phyloP scores from a whole-genome alignment of 2,329 filamentous ascomycete species.

The Mollisia scopiformis region DNA sequence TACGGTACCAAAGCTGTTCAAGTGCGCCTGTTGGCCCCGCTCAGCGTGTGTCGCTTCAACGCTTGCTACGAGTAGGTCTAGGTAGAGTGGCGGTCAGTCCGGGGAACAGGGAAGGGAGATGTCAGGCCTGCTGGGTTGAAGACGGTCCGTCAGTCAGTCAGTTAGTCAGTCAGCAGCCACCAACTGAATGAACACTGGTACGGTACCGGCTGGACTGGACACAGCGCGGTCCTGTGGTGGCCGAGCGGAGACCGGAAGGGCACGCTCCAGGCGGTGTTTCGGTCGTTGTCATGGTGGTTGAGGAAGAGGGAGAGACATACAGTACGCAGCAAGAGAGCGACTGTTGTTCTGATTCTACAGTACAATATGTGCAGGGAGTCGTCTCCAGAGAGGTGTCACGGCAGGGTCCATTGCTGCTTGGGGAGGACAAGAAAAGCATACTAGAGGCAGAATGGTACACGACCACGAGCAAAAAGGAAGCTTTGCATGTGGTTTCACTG shows the following conservation, averaged over 20 bases:
- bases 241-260: neutral
- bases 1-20: too few relatives aligned
- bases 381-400: too few relatives aligned
- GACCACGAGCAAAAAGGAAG: neutral
- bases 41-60: neutral
- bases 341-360: too few relatives aligned
- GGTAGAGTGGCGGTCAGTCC: conserved; percentile 9
- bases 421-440: too few relatives aligned
- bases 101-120: conserved; percentile 6
- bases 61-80: conserved; percentile 4
- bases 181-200: neutral
- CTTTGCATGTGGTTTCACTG: neutral
- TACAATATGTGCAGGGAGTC: too few relatives aligned
- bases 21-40: neutral
- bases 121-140: too few relatives aligned
- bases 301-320: too few relatives aligned
- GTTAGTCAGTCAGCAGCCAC: conserved; percentile 14
- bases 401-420: neutral
- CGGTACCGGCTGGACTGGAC: neutral
- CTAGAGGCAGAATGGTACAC: neutral
- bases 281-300: neutral
- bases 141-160: too few relatives aligned
- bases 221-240: too few relatives aligned
- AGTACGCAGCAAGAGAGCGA: too few relatives aligned
- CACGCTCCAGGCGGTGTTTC: neutral